These are phyloP conservation scores for Syzygium oleosum DNA, from an alignment of 345 rosid genomes.

Conservation along the genomic window DNA sequence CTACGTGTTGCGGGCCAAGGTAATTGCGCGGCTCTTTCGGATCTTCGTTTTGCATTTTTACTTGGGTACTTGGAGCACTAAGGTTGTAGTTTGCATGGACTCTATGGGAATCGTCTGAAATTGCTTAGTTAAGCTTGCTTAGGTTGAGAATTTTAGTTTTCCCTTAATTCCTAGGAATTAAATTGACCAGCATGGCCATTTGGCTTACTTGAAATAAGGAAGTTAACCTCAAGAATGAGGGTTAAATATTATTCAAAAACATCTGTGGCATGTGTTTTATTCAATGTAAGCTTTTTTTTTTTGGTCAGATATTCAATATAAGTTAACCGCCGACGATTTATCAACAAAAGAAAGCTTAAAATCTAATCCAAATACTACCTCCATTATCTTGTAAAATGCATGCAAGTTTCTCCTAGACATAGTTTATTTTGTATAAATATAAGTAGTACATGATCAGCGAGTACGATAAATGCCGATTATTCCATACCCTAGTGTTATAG, in stretches of 20 bases:
- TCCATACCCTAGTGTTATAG: background rate
- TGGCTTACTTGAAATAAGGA: background rate
- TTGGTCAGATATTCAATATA: background rate
- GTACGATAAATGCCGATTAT: background rate
- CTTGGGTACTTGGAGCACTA: background rate
- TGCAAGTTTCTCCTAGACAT: background rate
- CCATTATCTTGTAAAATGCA: background rate
- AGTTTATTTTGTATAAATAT: background rate
- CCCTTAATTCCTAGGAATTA: background rate
- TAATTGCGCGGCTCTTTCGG: constrained; percentile 8
- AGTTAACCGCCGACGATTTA: background rate
- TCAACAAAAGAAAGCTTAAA: background rate
- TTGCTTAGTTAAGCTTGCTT: background rate
- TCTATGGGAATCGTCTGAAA: background rate
- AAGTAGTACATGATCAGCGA: background rate
- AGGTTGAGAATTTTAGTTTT: background rate
- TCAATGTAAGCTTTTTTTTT: background rate
- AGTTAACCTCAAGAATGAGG: background rate
- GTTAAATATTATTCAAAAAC: background rate
- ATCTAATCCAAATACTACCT: background rate
- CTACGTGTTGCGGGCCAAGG: constrained; percentile 99
- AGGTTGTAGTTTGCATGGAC: background rate
- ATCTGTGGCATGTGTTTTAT: background rate
- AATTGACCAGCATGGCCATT: background rate
- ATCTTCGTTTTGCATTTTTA: background rate